These are phyloP conservation scores for Bombardia bombarda DNA, from an alignment of 495 filamentous ascomycete species.

Conservation along the genomic window DNA sequence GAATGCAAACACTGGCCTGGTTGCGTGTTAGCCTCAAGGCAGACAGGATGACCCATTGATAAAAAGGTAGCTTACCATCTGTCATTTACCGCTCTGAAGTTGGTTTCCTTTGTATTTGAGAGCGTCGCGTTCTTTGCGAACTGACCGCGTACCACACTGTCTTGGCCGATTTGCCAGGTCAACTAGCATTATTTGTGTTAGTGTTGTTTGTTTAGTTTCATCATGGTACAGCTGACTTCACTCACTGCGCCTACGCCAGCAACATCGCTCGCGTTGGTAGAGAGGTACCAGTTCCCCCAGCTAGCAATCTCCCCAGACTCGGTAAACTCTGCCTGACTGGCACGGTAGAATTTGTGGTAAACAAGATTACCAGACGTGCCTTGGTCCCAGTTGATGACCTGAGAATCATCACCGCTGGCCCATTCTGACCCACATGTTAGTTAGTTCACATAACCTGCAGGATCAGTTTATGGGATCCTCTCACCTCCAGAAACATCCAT, in stretches of 20 bases:
- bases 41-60: not conserved
- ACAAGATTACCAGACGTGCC: slow-evolving; percentile 15
- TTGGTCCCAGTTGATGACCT: slow-evolving; percentile 32
- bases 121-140: slow-evolving; percentile 61
- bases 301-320: slow-evolving; percentile 68
- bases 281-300: slow-evolving; percentile 78
- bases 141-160: slow-evolving; percentile 51
- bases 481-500: slow-evolving; percentile 79
- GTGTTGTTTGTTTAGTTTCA: not conserved
- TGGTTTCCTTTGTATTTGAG: slow-evolving; percentile 53
- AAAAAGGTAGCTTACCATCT: slow-evolving; percentile 39
- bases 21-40: slow-evolving; percentile 8
- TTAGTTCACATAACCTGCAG: slow-evolving; percentile 36
- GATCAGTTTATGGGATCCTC: slow-evolving; percentile 47
- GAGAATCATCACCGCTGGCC: slow-evolving; percentile 32
- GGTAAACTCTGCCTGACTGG: slow-evolving; percentile 56
- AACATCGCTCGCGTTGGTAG: slow-evolving; percentile 34
- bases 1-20: slow-evolving; percentile 84
- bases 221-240: not conserved
- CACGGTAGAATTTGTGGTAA: slow-evolving; percentile 50
- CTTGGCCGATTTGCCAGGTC: slow-evolving; percentile 60
- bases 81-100: slow-evolving; percentile 63
- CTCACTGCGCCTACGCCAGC: no score
- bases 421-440: slow-evolving; percentile 30
- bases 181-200: slow-evolving; percentile 22